Base-by-base conservation (phyloP, 495 filamentous ascomycete species). In the Daldinia caldariorum region DNA sequence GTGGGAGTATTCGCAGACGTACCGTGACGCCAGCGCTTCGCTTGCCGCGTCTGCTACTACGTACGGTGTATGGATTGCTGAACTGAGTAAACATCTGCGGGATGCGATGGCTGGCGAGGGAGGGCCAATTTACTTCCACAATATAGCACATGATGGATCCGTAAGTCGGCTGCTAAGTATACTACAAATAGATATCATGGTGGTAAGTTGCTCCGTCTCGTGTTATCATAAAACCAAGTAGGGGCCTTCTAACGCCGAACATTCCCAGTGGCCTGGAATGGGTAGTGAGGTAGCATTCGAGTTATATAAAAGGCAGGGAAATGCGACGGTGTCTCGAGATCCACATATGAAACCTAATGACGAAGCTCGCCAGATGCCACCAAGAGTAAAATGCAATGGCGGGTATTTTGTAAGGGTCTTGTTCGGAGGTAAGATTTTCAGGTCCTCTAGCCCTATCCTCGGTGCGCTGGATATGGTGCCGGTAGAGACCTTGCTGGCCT, bases 231-330 rank as follows among this genome's bases (percentile, higher is more conserved):
- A 35, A 14, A 2, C 26, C 29, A 32, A 3, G 31, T 32, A 53
- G 26, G 14, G 26, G 20, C 20, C n/a, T 32, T 22, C 67, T 70
- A 10, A 70, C 58, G 47, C 13, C 13, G 7, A 31, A 31, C 39
- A 35, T 26, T 59, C 32, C 4, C 20, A 72, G 4, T 92, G 90
- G 90, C 90, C 89, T 0, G 90, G 90, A 0, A 90, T 92, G 88
- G 90, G 90, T 0, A 79, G 82, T 8, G 89, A 92, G 74, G 79
- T 92, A 6, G 83, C 90, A 0, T 91, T 92, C 72, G 90, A 92
- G 79, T 45, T 90, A 10, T 90, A 87, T 59, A 78, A 76, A 55
- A 75, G 72, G 49, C 69, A 66, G 39, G 54, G 49, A 45, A 58
- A 61, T 8, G 41, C 29, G 61, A 59, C 64, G 22, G 14, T 13